Conservation (phyloP, 2,329 filamentous ascomycete species). For the Aspergillus fumigatus region DNA sequence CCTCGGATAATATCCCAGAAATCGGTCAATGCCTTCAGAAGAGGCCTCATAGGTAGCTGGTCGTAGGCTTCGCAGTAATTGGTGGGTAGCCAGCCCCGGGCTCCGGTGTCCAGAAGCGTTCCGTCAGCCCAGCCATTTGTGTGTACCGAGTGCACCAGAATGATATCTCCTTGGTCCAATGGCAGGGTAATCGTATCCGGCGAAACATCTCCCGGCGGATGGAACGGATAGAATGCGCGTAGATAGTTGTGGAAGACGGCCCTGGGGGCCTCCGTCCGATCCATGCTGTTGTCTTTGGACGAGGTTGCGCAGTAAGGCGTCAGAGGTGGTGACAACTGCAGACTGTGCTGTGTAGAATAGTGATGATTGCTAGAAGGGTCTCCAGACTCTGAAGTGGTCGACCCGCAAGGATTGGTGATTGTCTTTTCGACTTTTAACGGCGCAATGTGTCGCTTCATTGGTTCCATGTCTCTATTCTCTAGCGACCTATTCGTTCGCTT, state of each 20-base stretch:
- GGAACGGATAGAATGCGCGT: slow-evolving; percentile 88
- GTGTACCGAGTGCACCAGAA: slow-evolving; percentile 93
- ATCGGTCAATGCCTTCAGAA: slow-evolving; percentile 80
- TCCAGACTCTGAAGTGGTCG: neutral
- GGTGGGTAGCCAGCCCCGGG: slow-evolving; percentile 90
- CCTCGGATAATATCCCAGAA: slow-evolving; percentile 88
- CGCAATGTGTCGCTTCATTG: slow-evolving; percentile 33
- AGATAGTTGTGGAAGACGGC: slow-evolving; percentile 90
- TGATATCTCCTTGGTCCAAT: slow-evolving; percentile 83
- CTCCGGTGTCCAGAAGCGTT: slow-evolving; percentile 78
- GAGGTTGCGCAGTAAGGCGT: slow-evolving; percentile 57
- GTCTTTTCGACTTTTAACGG: slow-evolving; percentile 37
- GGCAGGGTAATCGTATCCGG: slow-evolving; percentile 84
- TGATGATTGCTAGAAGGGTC: slow-evolving; percentile 20
- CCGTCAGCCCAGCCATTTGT: slow-evolving; percentile 99
- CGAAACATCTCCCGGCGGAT: slow-evolving; percentile 70
- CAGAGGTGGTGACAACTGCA: slow-evolving; percentile 70
- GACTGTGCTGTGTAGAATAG: slow-evolving; percentile 22
- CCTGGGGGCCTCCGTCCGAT: slow-evolving; percentile 44
- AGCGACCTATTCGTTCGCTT: neutral
- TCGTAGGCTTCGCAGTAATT: slow-evolving; percentile 98
- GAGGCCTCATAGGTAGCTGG: slow-evolving; percentile 75
- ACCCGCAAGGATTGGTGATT: slow-evolving; percentile 15
- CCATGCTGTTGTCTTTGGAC: slow-evolving; percentile 52
- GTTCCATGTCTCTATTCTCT: slow-evolving; percentile 25